Conservation (phyloP, 2,329 filamentous ascomycete species). For the Paracoccidioides brasiliensis region DNA sequence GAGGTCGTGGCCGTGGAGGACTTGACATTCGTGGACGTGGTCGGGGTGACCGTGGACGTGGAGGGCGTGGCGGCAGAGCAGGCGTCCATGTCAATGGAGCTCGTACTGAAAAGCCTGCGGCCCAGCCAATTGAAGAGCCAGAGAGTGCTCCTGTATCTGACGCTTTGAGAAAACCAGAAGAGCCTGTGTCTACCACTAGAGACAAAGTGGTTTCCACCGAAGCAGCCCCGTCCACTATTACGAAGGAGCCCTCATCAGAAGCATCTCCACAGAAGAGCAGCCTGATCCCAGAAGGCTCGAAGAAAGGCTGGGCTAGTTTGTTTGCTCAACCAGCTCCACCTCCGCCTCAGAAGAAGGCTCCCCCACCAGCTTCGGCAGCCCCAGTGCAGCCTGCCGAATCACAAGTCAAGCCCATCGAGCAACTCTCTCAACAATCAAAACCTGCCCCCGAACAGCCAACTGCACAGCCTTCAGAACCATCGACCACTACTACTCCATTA, state of each 20-base stretch:
- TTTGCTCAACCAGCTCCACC: slow-evolving; percentile 50
- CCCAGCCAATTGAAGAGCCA: slow-evolving; percentile 5
- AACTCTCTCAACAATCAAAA: slow-evolving; percentile 10
- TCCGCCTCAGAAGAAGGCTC: slow-evolving; percentile 38
- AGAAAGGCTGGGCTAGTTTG: slow-evolving; percentile 58
- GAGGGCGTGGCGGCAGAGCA: slow-evolving; percentile 33
- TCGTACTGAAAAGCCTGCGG: slow-evolving; percentile 23
- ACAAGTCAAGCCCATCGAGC: slow-evolving; percentile 19
- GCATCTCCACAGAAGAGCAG: slow-evolving; percentile 20
- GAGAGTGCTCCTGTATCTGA: slow-evolving; percentile 7
- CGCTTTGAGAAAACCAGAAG: slow-evolving; percentile 9
- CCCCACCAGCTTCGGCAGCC: slow-evolving; percentile 24
- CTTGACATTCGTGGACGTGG: slow-evolving; percentile 34
- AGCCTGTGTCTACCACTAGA: slow-evolving; percentile 13
- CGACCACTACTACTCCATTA: slow-evolving; percentile 26
- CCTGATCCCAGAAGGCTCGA: slow-evolving; percentile 27
- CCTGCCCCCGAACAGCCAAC: slow-evolving; percentile 25
- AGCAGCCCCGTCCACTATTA: slow-evolving; percentile 11
- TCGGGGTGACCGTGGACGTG: slow-evolving; percentile 37
- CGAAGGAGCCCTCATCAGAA: slow-evolving; percentile 4
- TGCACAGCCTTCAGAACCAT: slow-evolving; percentile 24
- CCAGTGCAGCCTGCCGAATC: slow-evolving; percentile 20
- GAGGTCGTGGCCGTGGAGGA: slow-evolving; percentile 35
- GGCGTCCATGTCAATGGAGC: slow-evolving; percentile 32
- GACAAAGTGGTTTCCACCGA: slow-evolving; percentile 15